Evolutionary conservation across 2,329 filamentous ascomycete genomes (phyloP).

Genomic region (Diaporthe sp.): DNA sequence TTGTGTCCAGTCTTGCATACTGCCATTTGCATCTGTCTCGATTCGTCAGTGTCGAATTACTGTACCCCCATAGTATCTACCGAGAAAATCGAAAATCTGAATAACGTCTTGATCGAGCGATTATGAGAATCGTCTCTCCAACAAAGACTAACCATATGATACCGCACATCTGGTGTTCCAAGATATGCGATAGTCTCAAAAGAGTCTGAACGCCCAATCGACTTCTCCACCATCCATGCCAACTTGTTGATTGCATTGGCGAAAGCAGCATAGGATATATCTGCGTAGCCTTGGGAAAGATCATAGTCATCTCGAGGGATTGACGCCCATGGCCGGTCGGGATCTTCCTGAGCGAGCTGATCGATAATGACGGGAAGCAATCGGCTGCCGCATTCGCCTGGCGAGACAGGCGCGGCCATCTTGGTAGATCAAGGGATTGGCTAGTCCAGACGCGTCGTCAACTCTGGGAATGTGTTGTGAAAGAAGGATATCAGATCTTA

Average conservation of each 20-base stretch:
- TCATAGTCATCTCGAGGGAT: conserved; percentile 42
- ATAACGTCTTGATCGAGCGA: no score
- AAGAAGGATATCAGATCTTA: neutral
- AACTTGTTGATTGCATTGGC: conserved; percentile 42
- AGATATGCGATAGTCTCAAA: conserved; percentile 41
- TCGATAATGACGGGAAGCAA: conserved; percentile 40
- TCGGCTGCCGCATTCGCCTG: conserved; percentile 28
- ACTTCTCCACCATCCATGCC: conserved; percentile 39
- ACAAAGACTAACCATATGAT: conserved; percentile 37
- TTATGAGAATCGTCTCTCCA: neutral
- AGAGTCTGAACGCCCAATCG: conserved; percentile 35
- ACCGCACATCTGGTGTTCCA: conserved; percentile 40
- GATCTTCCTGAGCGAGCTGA: conserved; percentile 37
- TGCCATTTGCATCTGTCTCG: conserved; percentile 39
- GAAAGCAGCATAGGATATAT: conserved; percentile 39
- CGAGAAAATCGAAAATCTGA: no score
- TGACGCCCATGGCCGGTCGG: conserved; percentile 40
- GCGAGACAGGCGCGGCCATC: neutral
- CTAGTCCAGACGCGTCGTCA: neutral
- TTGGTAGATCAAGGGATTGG: neutral
- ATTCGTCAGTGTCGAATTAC: neutral
- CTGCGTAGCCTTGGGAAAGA: conserved; percentile 40
- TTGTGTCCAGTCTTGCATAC: conserved; percentile 42
- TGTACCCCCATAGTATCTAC: neutral
- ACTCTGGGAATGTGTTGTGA: neutral